Conservation (phyloP, 352 stramenopile species). For the Blastocystis hominis region DNA sequence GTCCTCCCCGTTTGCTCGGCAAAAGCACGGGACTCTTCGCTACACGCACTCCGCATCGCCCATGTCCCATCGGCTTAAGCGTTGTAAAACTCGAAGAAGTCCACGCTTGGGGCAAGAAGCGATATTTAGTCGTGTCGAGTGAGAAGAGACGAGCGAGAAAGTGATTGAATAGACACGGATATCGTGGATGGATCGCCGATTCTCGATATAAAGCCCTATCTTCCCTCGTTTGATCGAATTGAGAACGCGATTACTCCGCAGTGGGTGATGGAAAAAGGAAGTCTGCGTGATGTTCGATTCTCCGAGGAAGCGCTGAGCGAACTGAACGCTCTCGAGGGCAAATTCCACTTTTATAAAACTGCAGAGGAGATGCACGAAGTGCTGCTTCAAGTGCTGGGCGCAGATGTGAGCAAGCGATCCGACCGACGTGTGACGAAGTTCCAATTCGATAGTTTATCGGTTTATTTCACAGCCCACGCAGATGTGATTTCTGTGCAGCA, state of each 20-base stretch:
- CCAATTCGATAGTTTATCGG: constrained; percentile 31
- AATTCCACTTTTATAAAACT: constrained; percentile 37
- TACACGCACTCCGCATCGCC: constrained; percentile 73
- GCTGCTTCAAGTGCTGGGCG: background rate
- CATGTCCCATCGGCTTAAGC: constrained; percentile 71
- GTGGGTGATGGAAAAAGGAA: background rate
- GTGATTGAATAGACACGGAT: constrained; percentile 74
- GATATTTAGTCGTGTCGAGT: constrained; percentile 52
- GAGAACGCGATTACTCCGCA: constrained; percentile 24
- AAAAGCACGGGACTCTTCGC: constrained; percentile 77
- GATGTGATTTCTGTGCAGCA: background rate
- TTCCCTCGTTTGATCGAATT: constrained; percentile 61
- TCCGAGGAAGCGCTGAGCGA: background rate
- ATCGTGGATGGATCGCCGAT: constrained; percentile 75
- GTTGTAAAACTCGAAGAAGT: constrained; percentile 73
- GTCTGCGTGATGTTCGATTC: background rate
- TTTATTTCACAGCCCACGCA: background rate
- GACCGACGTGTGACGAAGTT: constrained; percentile 11
- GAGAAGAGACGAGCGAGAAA: background rate
- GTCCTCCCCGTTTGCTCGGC: constrained; percentile 65
- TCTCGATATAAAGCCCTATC: constrained; percentile 78
- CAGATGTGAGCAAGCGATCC: constrained; percentile 43
- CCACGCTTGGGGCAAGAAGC: constrained; percentile 61
- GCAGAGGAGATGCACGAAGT: constrained; percentile 7
- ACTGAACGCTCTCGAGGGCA: background rate